Base-by-base conservation (phyloP, 352 stramenopile genomes). In the Plasmopara muralis region DNA sequence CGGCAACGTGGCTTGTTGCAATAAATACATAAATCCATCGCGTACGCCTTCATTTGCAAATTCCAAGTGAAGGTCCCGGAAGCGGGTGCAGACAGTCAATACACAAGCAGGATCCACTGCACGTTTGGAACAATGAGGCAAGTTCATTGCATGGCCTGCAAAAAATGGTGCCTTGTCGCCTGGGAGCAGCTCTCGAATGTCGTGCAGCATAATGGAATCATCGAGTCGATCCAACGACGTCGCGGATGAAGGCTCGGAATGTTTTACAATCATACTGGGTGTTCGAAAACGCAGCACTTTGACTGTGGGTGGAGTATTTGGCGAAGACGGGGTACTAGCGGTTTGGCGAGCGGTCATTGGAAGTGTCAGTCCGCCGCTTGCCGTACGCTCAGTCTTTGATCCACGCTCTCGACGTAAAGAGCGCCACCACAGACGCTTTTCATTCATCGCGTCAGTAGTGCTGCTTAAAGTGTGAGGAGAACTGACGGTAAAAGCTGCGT, bases 371-470 rank as follows among this genome's bases (percentile, higher is more conserved):
- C 73, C 75, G 14, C 77, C 73, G 37, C 77, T 89, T 9, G 77
- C 73, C 7, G 77, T 86, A 14, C 75, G 73, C 53, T 85, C 77
- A 42, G 73, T 70, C 38, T 84, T 83, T 35, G 55, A 39, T 45
- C 63, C 64, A 50, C 74, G 74, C 9, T 77, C 72, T 13, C 77
- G 74, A 49, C 75, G 74, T 58, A 87, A 77, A 43, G 75, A 74
- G 20, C 66, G 74, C 78, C 78, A 89, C 78, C 78, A 89, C 28
- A 85, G 57, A 52, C 77, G 78, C 61, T 82, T 84, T 55, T 87
- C 74, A 51, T 56, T 79, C 56, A 67, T 71, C 15, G 58, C 53
- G 47, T 79, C 64, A 4, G 68, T 73, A 57, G 70, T 72, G 43
- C 49, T 70, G 37, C 58, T 77, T n/a, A 61, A 62, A 50, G 62